Conservation (phyloP, 2,329 filamentous ascomycete species). For the Penicillium sp. region DNA sequence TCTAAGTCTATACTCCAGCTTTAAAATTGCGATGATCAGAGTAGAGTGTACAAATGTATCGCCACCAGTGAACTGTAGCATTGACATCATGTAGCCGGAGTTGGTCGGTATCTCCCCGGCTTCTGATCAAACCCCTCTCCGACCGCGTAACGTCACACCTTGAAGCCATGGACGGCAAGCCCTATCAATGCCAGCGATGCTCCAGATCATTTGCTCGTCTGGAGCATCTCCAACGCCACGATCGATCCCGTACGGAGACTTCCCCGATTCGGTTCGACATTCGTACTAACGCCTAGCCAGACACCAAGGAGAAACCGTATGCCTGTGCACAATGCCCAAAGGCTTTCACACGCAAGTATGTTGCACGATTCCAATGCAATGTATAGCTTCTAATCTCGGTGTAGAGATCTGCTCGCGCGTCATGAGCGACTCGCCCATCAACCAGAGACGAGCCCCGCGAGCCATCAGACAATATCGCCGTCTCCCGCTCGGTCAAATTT, state of each 20-base stretch:
- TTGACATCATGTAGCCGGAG: neutral
- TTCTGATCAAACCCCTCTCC: neutral
- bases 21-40: too few relatives aligned
- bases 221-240: slow-evolving; percentile 38
- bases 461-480: slow-evolving; percentile 16
- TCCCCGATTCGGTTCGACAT: neutral
- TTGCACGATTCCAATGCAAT: neutral
- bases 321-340: slow-evolving; percentile 32
- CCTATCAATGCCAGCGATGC: slow-evolving; percentile 34
- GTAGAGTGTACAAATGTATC: too few relatives aligned
- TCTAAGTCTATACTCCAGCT: too few relatives aligned
- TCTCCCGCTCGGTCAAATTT: slow-evolving; percentile 19
- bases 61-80: too few relatives aligned
- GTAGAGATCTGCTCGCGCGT: slow-evolving; percentile 32
- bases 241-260: slow-evolving; percentile 33
- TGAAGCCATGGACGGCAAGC: slow-evolving; percentile 20
- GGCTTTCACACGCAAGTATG: slow-evolving; percentile 37
- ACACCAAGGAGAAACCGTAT: slow-evolving; percentile 39
- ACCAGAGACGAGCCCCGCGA: slow-evolving; percentile 11
- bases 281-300: slow-evolving; percentile 19
- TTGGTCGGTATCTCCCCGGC: neutral
- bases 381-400: slow-evolving; percentile 3
- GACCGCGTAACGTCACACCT: neutral
- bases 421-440: slow-evolving; percentile 34
- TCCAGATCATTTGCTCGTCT: slow-evolving; percentile 32